A percentile compares a stretch with the other conserved stretches of the same genome.
These are phyloP conservation scores for Tolypocladium inflatum DNA, from an alignment of 2,329 filamentous ascomycete genomes.

Conservation along the genomic window DNA sequence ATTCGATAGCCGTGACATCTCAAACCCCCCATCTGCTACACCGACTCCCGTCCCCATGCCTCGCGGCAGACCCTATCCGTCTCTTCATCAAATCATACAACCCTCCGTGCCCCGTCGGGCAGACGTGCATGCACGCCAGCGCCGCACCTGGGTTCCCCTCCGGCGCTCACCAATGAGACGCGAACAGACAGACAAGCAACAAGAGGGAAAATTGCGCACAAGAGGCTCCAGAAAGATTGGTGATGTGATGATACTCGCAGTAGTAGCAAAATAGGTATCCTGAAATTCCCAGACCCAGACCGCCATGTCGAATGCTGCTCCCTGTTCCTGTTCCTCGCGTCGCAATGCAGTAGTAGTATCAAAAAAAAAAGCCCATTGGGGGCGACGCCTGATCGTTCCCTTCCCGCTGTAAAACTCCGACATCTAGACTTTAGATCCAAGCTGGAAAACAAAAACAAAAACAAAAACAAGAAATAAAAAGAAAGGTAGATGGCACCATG, in stretches of 20 bases:
- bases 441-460: neutral
- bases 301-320: neutral
- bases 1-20: neutral
- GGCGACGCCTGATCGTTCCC: neutral
- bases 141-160: too few species aligned
- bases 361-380: neutral
- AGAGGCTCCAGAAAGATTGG: neutral
- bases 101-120: neutral
- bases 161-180: neutral
- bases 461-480: neutral
- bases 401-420: neutral
- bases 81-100: neutral
- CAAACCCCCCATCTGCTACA: neutral
- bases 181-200: neutral
- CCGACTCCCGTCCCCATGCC: neutral
- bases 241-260: neutral
- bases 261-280: neutral
- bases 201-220: neutral
- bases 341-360: neutral
- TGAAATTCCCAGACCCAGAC: neutral
- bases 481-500: too few species aligned
- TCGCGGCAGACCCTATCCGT: neutral
- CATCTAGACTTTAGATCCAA: neutral
- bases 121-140: neutral
- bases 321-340: neutral